Evolutionary conservation across 805 yeast genomes (phyloP), one percentile per base, ranked within the genome.

Genomic region (Spathaspora passalidarum): DNA sequence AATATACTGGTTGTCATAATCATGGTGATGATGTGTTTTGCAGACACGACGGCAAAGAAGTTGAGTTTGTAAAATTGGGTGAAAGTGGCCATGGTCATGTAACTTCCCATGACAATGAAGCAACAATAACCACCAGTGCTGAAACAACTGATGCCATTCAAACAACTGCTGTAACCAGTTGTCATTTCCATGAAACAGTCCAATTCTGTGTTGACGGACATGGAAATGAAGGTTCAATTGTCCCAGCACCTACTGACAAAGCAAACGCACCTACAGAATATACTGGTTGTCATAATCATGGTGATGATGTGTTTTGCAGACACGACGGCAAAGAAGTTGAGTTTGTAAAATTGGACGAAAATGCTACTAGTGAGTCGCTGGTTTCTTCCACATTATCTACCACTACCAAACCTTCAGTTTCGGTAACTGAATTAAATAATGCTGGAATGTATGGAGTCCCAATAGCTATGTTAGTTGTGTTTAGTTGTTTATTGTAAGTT

Each of bases 151-250:
- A 10, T 17, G 17, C 19, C 4, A 17, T 35, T 22, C 11, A 19
- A 32, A 34, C 29, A 13, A 29, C 34, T 3, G 34, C 46, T 4
- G 47, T 55, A 16, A 51, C 57, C 5, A 48, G 50, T 16, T 61
- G 65, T 43, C 61, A 60, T 42, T 46, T 54, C 39, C 63, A 56
- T 49, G 62, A 51, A 1, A 19, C 45, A 2, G 43, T 45, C 8
- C 55, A 48, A 17, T 54, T 36, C 38, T 61, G 65, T 45, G 25
- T 53, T 11, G 57, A 60, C 39, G 50, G 48, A 5, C 37, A 50
- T 4, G 65, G 64, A 2, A 43, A 42, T 29, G 63, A 58, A 48
- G 63, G 65, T 8, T 48, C 45, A 16, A 52, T 60, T 9, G 32
- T 39, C 5, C 63, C 63, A 16, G 49, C 56, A 3, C 60, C 62